Evolutionary conservation across 2,329 filamentous ascomycete species (phyloP).

Genomic region (Colletotrichum euphorbiae): DNA sequence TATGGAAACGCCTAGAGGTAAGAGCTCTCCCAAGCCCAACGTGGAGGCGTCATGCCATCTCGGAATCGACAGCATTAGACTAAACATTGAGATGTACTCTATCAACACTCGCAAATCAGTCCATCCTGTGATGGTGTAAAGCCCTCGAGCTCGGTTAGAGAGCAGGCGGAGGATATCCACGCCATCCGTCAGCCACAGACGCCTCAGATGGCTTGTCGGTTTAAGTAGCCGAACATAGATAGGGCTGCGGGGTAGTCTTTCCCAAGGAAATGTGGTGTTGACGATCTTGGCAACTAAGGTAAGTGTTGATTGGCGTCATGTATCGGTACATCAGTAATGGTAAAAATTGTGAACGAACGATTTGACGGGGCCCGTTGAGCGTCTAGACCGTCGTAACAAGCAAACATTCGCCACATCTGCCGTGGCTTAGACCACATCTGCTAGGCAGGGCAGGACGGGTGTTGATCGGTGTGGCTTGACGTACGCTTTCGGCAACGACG

Average conservation of each 20-base stretch:
- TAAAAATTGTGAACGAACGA: neutral
- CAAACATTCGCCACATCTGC: slow-evolving; percentile 39
- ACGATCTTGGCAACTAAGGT: neutral
- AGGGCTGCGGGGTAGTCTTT: neutral
- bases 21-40: neutral
- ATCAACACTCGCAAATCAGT: neutral
- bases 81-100: neutral
- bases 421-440: slow-evolving; percentile 14
- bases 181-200: slow-evolving; percentile 4
- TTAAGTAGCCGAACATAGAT: neutral
- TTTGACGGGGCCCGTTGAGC: neutral
- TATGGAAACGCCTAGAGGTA: no score
- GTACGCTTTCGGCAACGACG: neutral
- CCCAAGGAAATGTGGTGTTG: neutral
- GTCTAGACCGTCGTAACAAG: slow-evolving; percentile 31
- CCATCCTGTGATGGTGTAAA: neutral
- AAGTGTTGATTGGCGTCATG: neutral
- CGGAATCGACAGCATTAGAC: neutral
- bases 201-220: slow-evolving; percentile 9
- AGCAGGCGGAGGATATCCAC: neutral
- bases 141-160: slow-evolving; percentile 3
- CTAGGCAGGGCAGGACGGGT: neutral
- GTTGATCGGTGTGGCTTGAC: slow-evolving; percentile 37
- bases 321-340: slow-evolving; percentile 6
- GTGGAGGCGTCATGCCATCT: neutral